phyloP scores from a whole-genome alignment of 495 filamentous ascomycete genomes.

The Clavariopsis aquatica region DNA sequence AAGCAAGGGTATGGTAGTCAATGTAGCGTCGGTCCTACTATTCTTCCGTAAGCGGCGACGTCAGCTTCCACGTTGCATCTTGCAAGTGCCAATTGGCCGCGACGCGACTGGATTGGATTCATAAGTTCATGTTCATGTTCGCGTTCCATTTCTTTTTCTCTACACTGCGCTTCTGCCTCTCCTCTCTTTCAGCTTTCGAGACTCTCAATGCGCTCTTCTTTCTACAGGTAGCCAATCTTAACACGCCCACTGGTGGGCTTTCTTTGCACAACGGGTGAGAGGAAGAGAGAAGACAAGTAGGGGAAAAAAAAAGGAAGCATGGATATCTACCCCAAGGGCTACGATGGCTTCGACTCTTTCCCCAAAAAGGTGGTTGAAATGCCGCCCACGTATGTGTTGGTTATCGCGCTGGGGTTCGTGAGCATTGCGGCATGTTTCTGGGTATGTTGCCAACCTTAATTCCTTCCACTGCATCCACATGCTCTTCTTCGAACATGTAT shows the following conservation, averaged over 20 bases:
- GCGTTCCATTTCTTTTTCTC: background rate
- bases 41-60: slow-evolving; percentile 2
- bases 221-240: background rate
- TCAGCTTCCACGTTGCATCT: slow-evolving; percentile 28
- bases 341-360: slow-evolving; percentile 9
- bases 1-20: background rate
- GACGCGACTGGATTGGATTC: slow-evolving; percentile 15
- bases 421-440: background rate
- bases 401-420: slow-evolving; percentile 5
- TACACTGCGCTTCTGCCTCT: too few species aligned
- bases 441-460: background rate
- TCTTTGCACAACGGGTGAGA: background rate
- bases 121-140: background rate
- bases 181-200: background rate
- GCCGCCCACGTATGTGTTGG: slow-evolving; percentile 24
- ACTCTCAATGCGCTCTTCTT: slow-evolving; percentile 13
- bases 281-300: slow-evolving; percentile 1
- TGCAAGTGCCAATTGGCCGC: slow-evolving; percentile 20
- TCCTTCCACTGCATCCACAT: background rate
- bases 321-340: background rate
- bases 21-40: background rate
- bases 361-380: slow-evolving; percentile 1
- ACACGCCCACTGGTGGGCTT: slow-evolving; percentile 9
- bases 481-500: background rate
- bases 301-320: background rate